Conservation (phyloP, 768 basidiomycete genomes). For the Trametes punicea region DNA sequence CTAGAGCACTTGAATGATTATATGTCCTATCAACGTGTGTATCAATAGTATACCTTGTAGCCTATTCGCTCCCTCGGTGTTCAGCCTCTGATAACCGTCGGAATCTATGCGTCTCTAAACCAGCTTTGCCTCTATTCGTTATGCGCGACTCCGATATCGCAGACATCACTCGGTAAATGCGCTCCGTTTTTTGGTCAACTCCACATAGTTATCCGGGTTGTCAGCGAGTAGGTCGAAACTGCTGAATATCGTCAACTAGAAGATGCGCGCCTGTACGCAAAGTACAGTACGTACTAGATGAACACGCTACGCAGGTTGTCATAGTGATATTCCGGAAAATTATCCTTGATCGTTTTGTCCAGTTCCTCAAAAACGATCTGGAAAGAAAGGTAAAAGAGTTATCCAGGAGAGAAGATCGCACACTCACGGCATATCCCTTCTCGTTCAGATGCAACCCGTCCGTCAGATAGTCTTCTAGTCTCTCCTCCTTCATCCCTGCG, state of each 20-base stretch:
- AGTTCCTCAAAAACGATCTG: slow-evolving; percentile 69
- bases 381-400: neutral
- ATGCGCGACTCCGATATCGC: too few relatives aligned
- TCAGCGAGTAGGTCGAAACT: slow-evolving; percentile 16
- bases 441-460: slow-evolving; percentile 83
- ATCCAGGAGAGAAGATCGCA: neutral
- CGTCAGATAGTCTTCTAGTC: slow-evolving; percentile 48
- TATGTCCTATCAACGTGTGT: neutral
- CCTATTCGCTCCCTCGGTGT: too few relatives aligned
- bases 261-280: too few relatives aligned
- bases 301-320: slow-evolving; percentile 59
- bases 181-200: slow-evolving; percentile 12
- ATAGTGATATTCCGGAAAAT: slow-evolving; percentile 68
- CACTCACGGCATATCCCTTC: slow-evolving; percentile 68
- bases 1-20: neutral
- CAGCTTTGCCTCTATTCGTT: too few relatives aligned
- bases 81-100: too few relatives aligned
- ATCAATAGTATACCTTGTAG: slow-evolving; percentile 1
- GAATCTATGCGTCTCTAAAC: too few relatives aligned
- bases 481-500: slow-evolving; percentile 57
- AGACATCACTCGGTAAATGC: neutral
- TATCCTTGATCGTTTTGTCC: slow-evolving; percentile 49
- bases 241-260: neutral
- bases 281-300: slow-evolving; percentile 44
- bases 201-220: slow-evolving; percentile 4